Base-by-base conservation (phyloP, 371 early-diverging fungal species). In the Mortierella sp. region DNA sequence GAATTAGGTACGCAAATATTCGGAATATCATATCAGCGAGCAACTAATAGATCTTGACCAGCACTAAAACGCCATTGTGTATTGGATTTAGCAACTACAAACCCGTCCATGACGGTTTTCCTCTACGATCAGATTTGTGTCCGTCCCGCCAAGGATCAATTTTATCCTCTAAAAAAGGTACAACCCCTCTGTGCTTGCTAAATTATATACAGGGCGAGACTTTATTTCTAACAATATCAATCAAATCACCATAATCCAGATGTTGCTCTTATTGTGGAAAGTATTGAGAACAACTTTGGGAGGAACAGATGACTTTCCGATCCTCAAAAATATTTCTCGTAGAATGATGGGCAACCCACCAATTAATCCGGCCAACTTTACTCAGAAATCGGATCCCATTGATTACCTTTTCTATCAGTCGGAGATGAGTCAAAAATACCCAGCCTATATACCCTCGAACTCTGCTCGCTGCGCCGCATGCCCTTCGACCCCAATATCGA, bases 101-200 rank as follows among this genome's bases (percentile, higher is more conserved):
- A 88, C 63, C 87, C 87, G 18, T 86, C 87, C 0, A 49, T 93
- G 68, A 72, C 89, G 0, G 91, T 89, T 32, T 90, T 88, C 47
- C 74, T 94, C 22, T 93, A 93, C 74, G 88, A 87, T 16, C 75
- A 93, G 22, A 86, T 94, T 11, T 86, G 92, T 16, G 88, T 90
- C 55, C 77, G 94, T 24, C 91, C 90, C 28, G 94, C 93, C 62
- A 91, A 91, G 47, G 91, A 92, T 75, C 93, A 93, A 75, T 85
- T 90, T 66, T 94, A 92, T 84, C 96, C 94, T 0, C 91, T 94
- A 10, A 94, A 94, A 75, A 94, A 95, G 90, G 95, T 93, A 83
- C 92, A 83, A 22, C 51, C 22, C 32, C 62, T 45, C 22, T 10
- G 40, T 10, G n/a, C 3, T 49, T 16, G 49, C 49, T 49, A 20